A percentile compares a stretch with the other conserved stretches of the same genome.
These are phyloP conservation scores for Xylariaceae sp. DNA, from an alignment of 2,329 filamentous ascomycete genomes.

Conservation along the genomic window DNA sequence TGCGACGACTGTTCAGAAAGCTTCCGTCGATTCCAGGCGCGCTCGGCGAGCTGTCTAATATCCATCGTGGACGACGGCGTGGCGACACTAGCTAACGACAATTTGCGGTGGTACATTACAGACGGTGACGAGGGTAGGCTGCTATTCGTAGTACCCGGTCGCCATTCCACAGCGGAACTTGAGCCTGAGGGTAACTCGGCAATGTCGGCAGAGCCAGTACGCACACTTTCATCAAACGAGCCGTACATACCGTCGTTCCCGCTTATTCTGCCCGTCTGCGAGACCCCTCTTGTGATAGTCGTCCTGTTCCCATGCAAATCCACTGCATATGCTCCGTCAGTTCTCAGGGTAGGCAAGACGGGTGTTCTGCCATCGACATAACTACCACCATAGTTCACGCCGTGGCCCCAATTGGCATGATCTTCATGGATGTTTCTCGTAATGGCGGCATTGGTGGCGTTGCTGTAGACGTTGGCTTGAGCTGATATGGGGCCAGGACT, in stretches of 20 bases:
- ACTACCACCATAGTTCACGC: background rate
- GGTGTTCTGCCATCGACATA: constrained; percentile 18
- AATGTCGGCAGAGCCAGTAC: constrained; percentile 10
- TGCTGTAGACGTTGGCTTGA: constrained; percentile 3
- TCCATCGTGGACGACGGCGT: constrained; percentile 15
- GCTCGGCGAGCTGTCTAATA: constrained; percentile 23
- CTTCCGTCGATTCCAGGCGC: constrained; percentile 29
- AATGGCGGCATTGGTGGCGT: background rate
- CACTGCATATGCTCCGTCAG: constrained; percentile 12
- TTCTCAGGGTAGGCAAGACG: constrained; percentile 26
- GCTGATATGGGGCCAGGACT: background rate
- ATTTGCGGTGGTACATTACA: background rate
- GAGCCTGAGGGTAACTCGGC: background rate
- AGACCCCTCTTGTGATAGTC: background rate
- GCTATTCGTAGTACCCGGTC: background rate
- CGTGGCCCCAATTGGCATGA: background rate
- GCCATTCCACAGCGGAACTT: constrained; percentile 14
- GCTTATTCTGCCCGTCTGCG: background rate
- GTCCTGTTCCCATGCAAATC: constrained; percentile 17
- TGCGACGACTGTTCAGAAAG: constrained; percentile 23
- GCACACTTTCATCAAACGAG: constrained; percentile 19
- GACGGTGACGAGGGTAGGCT: background rate
- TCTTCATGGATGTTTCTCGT: background rate
- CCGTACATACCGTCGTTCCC: constrained; percentile 18
- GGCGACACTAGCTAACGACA: background rate